Percentiles rank a stretch among this genome's conserved stretches.
Evolutionary conservation across 345 rosid species (phyloP).

Genomic region (Eucalyptus grandis): DNA sequence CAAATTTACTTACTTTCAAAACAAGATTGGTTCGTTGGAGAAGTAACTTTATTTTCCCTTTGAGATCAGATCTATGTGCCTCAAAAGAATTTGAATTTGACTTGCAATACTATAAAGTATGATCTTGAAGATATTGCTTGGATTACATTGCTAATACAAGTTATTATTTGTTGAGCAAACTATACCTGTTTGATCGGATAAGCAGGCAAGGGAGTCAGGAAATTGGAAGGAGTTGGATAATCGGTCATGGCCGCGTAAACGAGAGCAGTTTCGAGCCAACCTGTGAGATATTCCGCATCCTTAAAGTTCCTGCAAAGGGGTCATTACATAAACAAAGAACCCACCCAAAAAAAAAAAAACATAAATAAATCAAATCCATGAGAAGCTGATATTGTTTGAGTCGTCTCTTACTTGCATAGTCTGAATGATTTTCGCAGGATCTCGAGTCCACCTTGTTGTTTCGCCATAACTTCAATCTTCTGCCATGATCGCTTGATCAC

Average conservation of each 20-base stretch:
- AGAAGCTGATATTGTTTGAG: neutral
- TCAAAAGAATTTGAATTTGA: neutral
- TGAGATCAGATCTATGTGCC: neutral
- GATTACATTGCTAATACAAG: neutral
- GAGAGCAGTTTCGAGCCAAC: constrained; percentile 28
- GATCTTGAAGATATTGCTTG: neutral
- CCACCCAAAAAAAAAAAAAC: neutral
- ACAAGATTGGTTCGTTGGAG: neutral
- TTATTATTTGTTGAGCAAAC: neutral
- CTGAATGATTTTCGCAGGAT: constrained; percentile 24
- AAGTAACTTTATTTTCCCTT: neutral
- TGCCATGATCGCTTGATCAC: constrained; percentile 46
- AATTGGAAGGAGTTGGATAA: constrained; percentile 51
- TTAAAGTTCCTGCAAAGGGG: constrained; percentile 14
- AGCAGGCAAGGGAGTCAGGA: constrained; percentile 41
- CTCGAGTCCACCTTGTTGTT: constrained; percentile 16
- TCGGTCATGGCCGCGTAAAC: constrained; percentile 53
- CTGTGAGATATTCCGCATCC: neutral
- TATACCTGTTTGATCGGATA: constrained; percentile 40
- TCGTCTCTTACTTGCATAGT: constrained; percentile 32
- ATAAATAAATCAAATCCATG: no score
- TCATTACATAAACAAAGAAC: neutral
- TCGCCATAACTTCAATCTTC: constrained; percentile 13
- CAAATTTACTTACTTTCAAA: neutral
- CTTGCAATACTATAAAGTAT: neutral